These are phyloP conservation scores for Solanum etuberosum DNA, from an alignment of 257 asterid genomes.

Conservation along the genomic window DNA sequence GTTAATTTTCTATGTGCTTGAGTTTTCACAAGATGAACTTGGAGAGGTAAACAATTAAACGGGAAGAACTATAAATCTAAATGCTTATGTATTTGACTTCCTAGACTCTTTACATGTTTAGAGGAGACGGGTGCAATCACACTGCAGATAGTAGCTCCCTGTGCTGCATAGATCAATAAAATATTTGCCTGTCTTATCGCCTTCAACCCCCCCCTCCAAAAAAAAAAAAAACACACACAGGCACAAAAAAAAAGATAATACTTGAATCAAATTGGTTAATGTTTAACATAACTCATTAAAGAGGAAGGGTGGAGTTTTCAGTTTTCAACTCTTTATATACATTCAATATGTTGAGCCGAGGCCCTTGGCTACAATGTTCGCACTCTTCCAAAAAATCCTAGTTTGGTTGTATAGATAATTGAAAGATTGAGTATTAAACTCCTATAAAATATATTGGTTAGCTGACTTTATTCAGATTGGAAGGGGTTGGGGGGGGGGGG, in stretches of 20 bases:
- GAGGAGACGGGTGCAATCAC: background rate
- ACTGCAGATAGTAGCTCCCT: background rate
- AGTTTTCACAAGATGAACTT: background rate
- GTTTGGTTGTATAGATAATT: background rate
- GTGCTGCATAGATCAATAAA: background rate
- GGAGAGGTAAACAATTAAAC: background rate
- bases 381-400: background rate
- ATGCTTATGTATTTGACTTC: background rate
- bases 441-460: background rate
- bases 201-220: no score
- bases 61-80: background rate
- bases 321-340: background rate
- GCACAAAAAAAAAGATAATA: no score
- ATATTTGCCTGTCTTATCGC: background rate
- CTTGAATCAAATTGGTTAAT: background rate
- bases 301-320: background rate
- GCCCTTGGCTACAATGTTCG: background rate
- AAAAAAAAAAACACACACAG: fast-evolving
- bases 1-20: background rate
- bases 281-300: background rate
- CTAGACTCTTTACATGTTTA: background rate
- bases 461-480: background rate
- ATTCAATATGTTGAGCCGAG: background rate
- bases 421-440: background rate
- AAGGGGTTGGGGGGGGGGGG: background rate